A percentile compares a stretch with the other conserved stretches of the same genome.
Conservation (phyloP, 345 rosid species). For the Eucalyptus cladocalyx region DNA sequence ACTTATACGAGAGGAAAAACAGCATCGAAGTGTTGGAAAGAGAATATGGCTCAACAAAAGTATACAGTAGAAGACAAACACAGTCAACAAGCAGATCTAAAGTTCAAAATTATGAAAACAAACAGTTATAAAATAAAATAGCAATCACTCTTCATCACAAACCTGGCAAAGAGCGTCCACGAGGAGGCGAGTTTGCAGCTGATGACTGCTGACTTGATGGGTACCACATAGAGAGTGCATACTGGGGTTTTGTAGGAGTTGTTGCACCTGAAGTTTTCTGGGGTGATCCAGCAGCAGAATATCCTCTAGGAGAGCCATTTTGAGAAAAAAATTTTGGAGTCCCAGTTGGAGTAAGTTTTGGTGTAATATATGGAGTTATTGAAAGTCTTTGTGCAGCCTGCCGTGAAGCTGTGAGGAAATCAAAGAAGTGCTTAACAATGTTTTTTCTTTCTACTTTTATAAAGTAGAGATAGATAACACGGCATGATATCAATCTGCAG, state of each 20-base stretch:
- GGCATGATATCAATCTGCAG: background rate
- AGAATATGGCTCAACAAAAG: background rate
- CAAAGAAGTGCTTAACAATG: background rate
- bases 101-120: background rate
- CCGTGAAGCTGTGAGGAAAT: conserved; percentile 29
- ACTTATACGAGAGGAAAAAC: background rate
- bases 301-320: conserved; percentile 57
- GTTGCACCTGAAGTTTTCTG: conserved; percentile 45
- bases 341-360: conserved; percentile 69
- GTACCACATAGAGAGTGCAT: conserved; percentile 68
- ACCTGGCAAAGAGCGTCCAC: conserved; percentile 69
- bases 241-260: conserved; percentile 54
- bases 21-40: background rate
- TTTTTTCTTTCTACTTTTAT: no score
- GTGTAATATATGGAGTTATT: conserved; percentile 73
- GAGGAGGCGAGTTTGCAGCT: conserved; percentile 84
- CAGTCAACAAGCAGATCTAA: background rate
- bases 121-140: background rate
- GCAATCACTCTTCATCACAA: background rate
- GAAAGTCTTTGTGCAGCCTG: conserved; percentile 44
- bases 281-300: conserved; percentile 65
- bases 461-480: background rate
- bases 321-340: conserved; percentile 67
- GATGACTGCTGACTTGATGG: conserved; percentile 91
- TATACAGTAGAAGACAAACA: background rate